phyloP scores from a whole-genome alignment of 495 filamentous ascomycete species.

The Beverwykella pulmonaria region DNA sequence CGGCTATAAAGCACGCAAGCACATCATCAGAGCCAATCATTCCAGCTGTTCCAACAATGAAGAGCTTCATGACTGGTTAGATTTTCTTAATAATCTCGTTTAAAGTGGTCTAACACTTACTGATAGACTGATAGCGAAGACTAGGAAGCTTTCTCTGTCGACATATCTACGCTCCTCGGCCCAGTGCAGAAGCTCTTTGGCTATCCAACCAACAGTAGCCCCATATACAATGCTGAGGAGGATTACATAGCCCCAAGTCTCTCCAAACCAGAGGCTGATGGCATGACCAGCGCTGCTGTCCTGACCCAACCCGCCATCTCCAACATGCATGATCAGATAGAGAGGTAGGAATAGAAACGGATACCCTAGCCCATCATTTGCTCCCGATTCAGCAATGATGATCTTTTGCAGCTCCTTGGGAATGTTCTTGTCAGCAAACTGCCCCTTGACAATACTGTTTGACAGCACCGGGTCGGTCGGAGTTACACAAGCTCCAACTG shows the following conservation, averaged over 20 bases:
- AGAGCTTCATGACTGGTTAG: slow-evolving; percentile 51
- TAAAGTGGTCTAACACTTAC: slow-evolving; percentile 50
- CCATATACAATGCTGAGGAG: slow-evolving; percentile 80
- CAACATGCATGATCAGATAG: slow-evolving; percentile 77
- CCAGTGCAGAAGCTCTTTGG: slow-evolving; percentile 80
- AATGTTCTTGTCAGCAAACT: slow-evolving; percentile 88
- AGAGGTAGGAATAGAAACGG: slow-evolving; percentile 86
- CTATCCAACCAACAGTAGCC: slow-evolving; percentile 73
- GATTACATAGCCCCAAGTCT: slow-evolving; percentile 85
- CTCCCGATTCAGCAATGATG: slow-evolving; percentile 86
- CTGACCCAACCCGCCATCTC: slow-evolving; percentile 58
- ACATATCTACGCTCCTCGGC: slow-evolving; percentile 82
- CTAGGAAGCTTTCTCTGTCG: slow-evolving; percentile 86
- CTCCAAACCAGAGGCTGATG: slow-evolving; percentile 81
- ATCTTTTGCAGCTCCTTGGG: slow-evolving; percentile 80
- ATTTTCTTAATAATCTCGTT: not conserved
- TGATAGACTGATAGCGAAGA: slow-evolving; percentile 82
- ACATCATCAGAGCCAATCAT: slow-evolving; percentile 92
- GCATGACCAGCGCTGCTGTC: slow-evolving; percentile 65
- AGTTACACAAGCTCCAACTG: slow-evolving; percentile 80
- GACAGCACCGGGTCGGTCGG: slow-evolving; percentile 90
- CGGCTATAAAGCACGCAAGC: slow-evolving; percentile 90
- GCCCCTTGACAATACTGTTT: slow-evolving; percentile 90
- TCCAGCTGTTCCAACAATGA: slow-evolving; percentile 84
- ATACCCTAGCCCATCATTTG: slow-evolving; percentile 93